Conservation (phyloP, 192 early-diverging fungal species). For the Backusella mclennaniae region DNA sequence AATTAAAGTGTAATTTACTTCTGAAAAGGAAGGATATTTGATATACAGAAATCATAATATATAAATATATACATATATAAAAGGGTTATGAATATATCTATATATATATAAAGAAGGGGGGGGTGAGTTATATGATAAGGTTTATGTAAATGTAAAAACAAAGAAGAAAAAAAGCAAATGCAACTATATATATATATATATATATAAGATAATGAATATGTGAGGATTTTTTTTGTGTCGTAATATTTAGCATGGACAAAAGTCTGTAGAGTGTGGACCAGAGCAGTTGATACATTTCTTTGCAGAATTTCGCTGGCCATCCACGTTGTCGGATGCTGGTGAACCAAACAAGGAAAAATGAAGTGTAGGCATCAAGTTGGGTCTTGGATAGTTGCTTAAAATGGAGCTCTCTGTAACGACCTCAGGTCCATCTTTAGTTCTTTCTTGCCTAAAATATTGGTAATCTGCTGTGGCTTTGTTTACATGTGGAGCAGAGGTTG, state of each 20-base stretch:
- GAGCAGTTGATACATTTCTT: conserved; percentile 33
- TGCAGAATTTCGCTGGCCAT: not conserved
- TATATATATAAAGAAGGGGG: conserved; percentile 1
- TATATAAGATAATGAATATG: not conserved
- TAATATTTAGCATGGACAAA: conserved; percentile 36
- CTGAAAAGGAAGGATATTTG: not conserved
- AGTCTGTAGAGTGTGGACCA: conserved; percentile 40
- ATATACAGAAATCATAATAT: not conserved
- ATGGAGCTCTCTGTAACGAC: conserved; percentile 29
- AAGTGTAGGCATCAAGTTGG: conserved; percentile 36
- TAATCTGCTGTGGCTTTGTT: not conserved
- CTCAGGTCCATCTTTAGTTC: conserved; percentile 10
- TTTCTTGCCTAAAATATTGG: not conserved
- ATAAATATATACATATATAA: not conserved
- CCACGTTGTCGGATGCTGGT: conserved; percentile 7
- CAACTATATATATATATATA: not conserved
- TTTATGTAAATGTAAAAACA: not conserved
- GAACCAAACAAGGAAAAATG: conserved; percentile 31
- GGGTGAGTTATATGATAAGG: not conserved
- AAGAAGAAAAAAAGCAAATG: not conserved
- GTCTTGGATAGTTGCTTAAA: conserved; percentile 33
- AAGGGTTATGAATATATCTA: not conserved
- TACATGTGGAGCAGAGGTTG: not conserved
- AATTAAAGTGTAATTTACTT: conserved; percentile 3
- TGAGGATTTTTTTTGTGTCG: not conserved